Conservation (phyloP, 2,329 filamentous ascomycete species). For the Cryphonectria parasitica region DNA sequence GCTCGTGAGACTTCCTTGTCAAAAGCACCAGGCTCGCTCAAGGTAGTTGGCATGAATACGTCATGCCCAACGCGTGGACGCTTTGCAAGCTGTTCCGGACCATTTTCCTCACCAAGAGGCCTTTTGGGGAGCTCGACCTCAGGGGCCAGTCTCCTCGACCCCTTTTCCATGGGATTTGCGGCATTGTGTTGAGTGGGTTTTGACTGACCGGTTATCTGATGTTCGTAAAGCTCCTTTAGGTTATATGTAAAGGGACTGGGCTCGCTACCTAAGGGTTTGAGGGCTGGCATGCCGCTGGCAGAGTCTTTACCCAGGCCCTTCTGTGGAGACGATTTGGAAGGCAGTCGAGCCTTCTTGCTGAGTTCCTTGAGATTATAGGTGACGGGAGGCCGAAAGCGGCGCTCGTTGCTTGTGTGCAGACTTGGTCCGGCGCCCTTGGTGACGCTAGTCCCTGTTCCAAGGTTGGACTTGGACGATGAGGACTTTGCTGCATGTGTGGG, state of each 20-base stretch:
- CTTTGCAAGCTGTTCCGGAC: not conserved
- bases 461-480: not conserved
- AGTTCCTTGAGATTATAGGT: conserved; percentile 21
- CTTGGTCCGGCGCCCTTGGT: not conserved
- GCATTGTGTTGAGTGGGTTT: not conserved
- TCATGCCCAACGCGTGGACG: not conserved
- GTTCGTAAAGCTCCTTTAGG: not conserved
- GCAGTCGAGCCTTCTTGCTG: not conserved
- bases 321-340: conserved; percentile 2
- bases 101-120: not conserved
- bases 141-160: not conserved
- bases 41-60: not conserved
- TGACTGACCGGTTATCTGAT: not conserved
- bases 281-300: not conserved
- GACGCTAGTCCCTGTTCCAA: not conserved
- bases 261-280: not conserved
- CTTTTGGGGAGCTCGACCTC: not conserved
- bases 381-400: conserved; percentile 7
- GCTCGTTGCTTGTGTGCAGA: not conserved
- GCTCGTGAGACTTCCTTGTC: not conserved
- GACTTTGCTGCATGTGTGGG: not conserved
- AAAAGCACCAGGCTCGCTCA: not conserved
- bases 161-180: not conserved
- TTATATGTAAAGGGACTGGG: not conserved
- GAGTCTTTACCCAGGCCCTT: not conserved